phyloP scores from a whole-genome alignment of 768 basidiomycete species.

The Naganishia vishniacii region DNA sequence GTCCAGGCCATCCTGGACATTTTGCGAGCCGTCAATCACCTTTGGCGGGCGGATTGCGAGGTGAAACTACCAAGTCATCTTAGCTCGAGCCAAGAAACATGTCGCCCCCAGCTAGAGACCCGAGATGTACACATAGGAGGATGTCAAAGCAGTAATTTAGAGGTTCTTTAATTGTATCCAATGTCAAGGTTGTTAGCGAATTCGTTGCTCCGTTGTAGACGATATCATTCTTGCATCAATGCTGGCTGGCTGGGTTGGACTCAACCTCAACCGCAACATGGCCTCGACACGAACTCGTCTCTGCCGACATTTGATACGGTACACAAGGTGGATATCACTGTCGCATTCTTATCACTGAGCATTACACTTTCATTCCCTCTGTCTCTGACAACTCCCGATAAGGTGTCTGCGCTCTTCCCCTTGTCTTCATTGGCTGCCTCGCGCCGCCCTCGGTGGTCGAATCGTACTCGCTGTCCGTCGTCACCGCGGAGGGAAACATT shows the following conservation, averaged over 20 bases:
- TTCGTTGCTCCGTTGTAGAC: not conserved
- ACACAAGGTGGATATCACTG: not conserved
- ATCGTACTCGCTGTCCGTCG: not conserved
- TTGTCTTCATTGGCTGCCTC: not conserved
- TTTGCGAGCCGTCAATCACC: slow-evolving; percentile 1
- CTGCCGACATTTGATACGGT: not conserved
- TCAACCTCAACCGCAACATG: too few species aligned
- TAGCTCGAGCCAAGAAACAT: not conserved
- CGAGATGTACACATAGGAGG: slow-evolving; percentile 1
- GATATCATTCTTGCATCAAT: not conserved
- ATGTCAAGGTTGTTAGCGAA: not conserved
- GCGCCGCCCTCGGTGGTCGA: not conserved
- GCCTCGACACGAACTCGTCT: too few species aligned
- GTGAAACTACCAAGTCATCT: not conserved
- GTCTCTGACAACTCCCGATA: slow-evolving; percentile 41
- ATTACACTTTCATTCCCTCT: slow-evolving; percentile 35
- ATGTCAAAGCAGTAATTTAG: not conserved
- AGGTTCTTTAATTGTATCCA: not conserved
- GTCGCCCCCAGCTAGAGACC: not conserved
- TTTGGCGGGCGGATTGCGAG: slow-evolving; percentile 11
- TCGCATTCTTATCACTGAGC: not conserved
- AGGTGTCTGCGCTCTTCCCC: slow-evolving; percentile 33
- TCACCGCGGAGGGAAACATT: not conserved
- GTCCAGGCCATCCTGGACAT: slow-evolving; percentile 4
- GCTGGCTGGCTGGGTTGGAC: too few species aligned